Evolutionary conservation across 2,329 filamentous ascomycete species (phyloP), one percentile per base, ranked within the genome.

Genomic region (Monilinia vaccinii-corymbosi): DNA sequence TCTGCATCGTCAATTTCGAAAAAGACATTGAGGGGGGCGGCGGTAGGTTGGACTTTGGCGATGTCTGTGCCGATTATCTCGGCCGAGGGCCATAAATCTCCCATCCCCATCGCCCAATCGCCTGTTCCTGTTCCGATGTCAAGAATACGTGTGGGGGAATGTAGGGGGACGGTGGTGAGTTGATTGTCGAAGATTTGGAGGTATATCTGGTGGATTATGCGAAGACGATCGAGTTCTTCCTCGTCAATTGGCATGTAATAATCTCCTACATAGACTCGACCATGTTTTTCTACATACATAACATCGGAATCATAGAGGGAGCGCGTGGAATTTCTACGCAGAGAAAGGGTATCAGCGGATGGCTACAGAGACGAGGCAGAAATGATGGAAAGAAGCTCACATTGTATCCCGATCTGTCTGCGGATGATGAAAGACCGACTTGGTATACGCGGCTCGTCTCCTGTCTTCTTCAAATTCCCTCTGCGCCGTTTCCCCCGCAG

Each of bases 1-100:
- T 71, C 70, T 1, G 70, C 81, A 67, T 88, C 84, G 67, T 88
- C 85, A 50, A 88, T 79, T 53, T 85, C 77, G 66, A 88, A 88
- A 62, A 80, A 78, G 61, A 84, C 81, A 65, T 88, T 88, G 21
- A 76, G 73, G 0, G 83, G 83, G 2, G 84, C 78, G 68, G 78
- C 78, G n/a, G 73, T 75, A 2, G 81, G 80, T 67, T 85, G 82
- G 46, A 84, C 82, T 11, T 81, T 79, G 2, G 79, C 82, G 3
- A 85, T 77, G 64, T 85, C 82, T 14, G 81, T 78, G 5, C 84
- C 86, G 52, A 80, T 78, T 34, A 89, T 77, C 62, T 81, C 75
- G 45, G 76, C 70, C 57, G 75, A 70, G 3, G 75, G 73, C 56
- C 72, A 76, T 48, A 75, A 68, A 53, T 81, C 78, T 66, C 78